Evolutionary conservation across 129 eudicot species (phyloP).

Genomic region (Silybum marianum): DNA sequence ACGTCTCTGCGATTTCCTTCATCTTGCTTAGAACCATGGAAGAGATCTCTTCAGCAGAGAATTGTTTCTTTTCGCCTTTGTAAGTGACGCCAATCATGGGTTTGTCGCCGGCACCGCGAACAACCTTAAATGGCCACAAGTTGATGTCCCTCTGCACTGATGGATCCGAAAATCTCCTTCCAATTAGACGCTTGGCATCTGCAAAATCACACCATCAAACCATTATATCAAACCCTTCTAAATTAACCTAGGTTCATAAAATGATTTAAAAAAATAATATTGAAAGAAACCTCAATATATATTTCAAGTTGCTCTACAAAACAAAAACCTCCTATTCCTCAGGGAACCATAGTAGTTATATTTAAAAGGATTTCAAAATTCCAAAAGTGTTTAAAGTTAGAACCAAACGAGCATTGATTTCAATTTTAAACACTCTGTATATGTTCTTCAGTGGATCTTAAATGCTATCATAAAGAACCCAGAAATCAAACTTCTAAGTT

Average conservation of each 20-base stretch:
- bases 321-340: no score
- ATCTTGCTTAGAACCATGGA: constrained; percentile 46
- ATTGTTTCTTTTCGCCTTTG: constrained; percentile 49
- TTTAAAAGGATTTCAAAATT: no score
- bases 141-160: constrained; percentile 49
- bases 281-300: no score
- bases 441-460: not conserved
- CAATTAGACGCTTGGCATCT: constrained; percentile 57
- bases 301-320: no score
- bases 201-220: not conserved
- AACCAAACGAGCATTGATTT: no score
- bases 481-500: not conserved
- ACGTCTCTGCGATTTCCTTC: constrained; percentile 49
- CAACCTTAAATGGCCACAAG: constrained; percentile 50
- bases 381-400: no score
- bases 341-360: no score
- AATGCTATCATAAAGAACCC: not conserved
- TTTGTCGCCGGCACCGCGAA: constrained; percentile 38
- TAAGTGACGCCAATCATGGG: constrained; percentile 47
- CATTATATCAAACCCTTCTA: no score
- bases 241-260: no score
- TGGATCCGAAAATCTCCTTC: constrained; percentile 46
- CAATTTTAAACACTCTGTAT: no score
- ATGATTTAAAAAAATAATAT: no score
- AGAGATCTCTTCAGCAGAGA: constrained; percentile 43